Conservation (phyloP, 2,329 filamentous ascomycete species). For the Mollisiaceae sp. region DNA sequence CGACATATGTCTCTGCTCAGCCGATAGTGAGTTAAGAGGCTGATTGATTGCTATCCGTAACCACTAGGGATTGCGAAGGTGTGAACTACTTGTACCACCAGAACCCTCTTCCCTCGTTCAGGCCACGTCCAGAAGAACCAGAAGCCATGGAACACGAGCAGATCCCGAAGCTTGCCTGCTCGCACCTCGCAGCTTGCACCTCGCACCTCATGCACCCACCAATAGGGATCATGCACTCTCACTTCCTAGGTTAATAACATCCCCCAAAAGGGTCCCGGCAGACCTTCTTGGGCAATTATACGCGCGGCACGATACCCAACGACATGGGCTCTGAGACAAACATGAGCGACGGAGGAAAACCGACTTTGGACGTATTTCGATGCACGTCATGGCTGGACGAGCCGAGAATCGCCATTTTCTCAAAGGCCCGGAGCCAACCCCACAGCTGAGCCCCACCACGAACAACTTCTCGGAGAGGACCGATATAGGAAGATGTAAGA, state of each 20-base stretch:
- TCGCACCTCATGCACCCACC: background rate
- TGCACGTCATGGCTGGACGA: background rate
- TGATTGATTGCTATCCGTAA: background rate
- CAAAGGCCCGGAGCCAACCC: background rate
- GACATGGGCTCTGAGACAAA: background rate
- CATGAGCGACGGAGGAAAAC: background rate
- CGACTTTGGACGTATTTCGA: background rate
- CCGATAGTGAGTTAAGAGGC: background rate
- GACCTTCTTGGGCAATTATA: background rate
- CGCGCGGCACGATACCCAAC: background rate
- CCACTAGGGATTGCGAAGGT: too few species aligned
- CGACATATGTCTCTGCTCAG: background rate
- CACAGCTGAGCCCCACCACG: background rate
- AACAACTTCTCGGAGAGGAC: background rate
- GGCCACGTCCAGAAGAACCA: background rate
- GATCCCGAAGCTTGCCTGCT: background rate
- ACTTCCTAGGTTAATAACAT: background rate
- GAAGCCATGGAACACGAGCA: background rate
- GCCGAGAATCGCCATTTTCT: background rate
- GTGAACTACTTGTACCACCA: background rate
- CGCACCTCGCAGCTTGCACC: background rate
- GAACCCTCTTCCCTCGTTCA: background rate
- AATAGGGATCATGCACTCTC: background rate
- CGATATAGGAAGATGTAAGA: background rate
- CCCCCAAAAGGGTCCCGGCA: background rate